These are phyloP conservation scores for Cryptococcus sp. DNA, from an alignment of 1,284 basidiomycete genomes.

Conservation along the genomic window DNA sequence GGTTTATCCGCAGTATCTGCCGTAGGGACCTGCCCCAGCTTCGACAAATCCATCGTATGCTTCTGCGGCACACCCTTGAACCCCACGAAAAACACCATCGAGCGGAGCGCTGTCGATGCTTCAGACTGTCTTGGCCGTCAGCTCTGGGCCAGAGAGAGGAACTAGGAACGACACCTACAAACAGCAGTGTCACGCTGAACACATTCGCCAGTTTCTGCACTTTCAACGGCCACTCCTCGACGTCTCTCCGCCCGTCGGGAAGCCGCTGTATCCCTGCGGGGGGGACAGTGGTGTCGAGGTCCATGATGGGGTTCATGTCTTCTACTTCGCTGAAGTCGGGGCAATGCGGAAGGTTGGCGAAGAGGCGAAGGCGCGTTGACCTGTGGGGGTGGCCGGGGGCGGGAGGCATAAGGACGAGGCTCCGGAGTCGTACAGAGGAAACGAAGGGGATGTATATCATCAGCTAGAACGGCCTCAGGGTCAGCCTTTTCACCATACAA, in stretches of 20 bases:
- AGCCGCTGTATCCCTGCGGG: conserved; percentile 29
- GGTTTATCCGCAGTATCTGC: conserved; percentile 45
- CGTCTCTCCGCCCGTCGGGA: conserved; percentile 41
- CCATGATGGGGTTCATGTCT: conserved; percentile 46
- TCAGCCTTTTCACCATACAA: neutral
- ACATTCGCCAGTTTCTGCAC: conserved; percentile 50
- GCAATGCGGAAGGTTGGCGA: conserved; percentile 41
- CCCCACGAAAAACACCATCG: conserved; percentile 39
- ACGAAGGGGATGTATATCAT: conserved; percentile 50
- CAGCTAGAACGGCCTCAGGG: conserved; percentile 27
- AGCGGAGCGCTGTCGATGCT: conserved; percentile 27
- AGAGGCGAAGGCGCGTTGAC: conserved; percentile 41
- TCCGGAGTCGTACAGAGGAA: conserved; percentile 44
- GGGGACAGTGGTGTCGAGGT: conserved; percentile 39
- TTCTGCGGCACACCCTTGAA: conserved; percentile 48
- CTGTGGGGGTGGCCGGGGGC: conserved; percentile 43
- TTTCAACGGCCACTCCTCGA: conserved; percentile 50
- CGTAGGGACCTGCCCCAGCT: conserved; percentile 43
- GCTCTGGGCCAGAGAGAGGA: neutral
- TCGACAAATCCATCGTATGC: conserved; percentile 44
- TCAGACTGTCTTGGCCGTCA: conserved; percentile 30
- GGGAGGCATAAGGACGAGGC: conserved; percentile 44
- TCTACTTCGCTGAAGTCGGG: conserved; percentile 48
- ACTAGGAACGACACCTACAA: conserved; percentile 30
- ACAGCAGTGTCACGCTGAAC: conserved; percentile 45